phyloP scores from a whole-genome alignment of 768 basidiomycete species.

The Auriscalpium vulgare region DNA sequence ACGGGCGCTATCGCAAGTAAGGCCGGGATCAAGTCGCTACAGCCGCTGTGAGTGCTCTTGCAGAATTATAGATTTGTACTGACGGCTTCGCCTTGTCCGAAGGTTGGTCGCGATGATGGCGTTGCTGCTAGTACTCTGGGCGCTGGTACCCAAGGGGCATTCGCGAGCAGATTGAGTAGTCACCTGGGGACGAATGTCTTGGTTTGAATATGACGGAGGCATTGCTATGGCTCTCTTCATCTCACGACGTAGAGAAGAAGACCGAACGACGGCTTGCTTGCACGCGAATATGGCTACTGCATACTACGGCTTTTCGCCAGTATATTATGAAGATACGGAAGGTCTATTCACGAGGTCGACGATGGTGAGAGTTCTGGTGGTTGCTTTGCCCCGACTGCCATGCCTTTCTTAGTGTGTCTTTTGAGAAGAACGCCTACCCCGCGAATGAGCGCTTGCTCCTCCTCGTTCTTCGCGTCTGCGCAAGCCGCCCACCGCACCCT shows the following conservation, averaged over 20 bases:
- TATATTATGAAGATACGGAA: too few relatives aligned
- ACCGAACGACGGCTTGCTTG: too few relatives aligned
- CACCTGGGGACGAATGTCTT: background rate
- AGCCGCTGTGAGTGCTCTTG: conserved; percentile 35
- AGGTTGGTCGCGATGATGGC: conserved; percentile 33
- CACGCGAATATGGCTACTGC: too few relatives aligned
- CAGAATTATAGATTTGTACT: background rate
- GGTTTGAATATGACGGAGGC: too few relatives aligned
- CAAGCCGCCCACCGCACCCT: conserved; percentile 92
- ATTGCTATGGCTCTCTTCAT: too few relatives aligned
- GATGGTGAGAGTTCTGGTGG: too few relatives aligned
- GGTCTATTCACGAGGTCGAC: too few relatives aligned
- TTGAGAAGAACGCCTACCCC: conserved; percentile 65
- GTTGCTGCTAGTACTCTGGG: conserved; percentile 34
- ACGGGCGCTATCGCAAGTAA: conserved; percentile 35
- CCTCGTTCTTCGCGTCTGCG: conserved; percentile 72
- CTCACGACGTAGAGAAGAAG: too few relatives aligned
- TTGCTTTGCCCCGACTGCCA: too few relatives aligned
- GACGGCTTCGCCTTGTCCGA: background rate
- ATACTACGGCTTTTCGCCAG: too few relatives aligned
- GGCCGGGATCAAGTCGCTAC: conserved; percentile 34
- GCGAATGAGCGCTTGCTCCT: conserved; percentile 57
- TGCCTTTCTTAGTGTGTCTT: conserved; percentile 33
- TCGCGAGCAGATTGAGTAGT: background rate
- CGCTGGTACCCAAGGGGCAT: conserved; percentile 27